Percentiles rank a stretch among this genome's conserved stretches.
Conservation (phyloP, 2,329 filamentous ascomycete species). For the Botryotinia globosa region DNA sequence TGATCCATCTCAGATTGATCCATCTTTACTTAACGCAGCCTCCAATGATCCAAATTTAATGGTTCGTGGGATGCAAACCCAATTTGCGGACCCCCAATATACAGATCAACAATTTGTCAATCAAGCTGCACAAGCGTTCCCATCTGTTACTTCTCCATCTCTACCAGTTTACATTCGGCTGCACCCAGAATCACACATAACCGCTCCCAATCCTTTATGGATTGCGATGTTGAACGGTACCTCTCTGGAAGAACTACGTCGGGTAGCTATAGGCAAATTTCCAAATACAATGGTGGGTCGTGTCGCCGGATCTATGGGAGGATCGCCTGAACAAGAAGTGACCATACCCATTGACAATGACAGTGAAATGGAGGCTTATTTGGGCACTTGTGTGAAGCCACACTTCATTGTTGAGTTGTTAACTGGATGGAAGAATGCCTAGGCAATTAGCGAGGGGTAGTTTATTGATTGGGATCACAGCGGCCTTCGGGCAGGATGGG, state of each 20-base stretch:
- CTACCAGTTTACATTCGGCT: constrained; percentile 69
- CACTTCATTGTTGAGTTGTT: constrained; percentile 38
- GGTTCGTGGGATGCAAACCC: constrained; percentile 38
- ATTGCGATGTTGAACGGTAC: constrained; percentile 56
- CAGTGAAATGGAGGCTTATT: constrained; percentile 68
- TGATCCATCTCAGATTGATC: constrained; percentile 62
- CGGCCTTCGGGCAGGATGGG: background rate
- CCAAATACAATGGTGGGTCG: constrained; percentile 56
- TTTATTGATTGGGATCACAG: background rate
- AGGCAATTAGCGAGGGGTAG: background rate
- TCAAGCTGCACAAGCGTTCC: constrained; percentile 43
- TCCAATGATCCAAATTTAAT: constrained; percentile 39
- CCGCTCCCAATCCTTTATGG: constrained; percentile 56
- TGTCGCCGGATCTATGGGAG: constrained; percentile 64
- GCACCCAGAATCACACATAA: constrained; percentile 59
- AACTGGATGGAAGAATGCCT: constrained; percentile 36
- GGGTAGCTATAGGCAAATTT: constrained; percentile 59
- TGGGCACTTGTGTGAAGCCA: constrained; percentile 51
- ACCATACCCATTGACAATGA: constrained; percentile 66
- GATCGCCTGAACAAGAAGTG: constrained; percentile 54
- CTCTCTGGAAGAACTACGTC: constrained; percentile 61
- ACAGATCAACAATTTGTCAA: constrained; percentile 39
- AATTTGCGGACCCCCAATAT: constrained; percentile 35
- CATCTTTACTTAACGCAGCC: constrained; percentile 57
- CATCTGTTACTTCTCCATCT: constrained; percentile 35